Evolutionary conservation across 129 eudicot genomes (phyloP).

Genomic region (Oenanthe sinensis): DNA sequence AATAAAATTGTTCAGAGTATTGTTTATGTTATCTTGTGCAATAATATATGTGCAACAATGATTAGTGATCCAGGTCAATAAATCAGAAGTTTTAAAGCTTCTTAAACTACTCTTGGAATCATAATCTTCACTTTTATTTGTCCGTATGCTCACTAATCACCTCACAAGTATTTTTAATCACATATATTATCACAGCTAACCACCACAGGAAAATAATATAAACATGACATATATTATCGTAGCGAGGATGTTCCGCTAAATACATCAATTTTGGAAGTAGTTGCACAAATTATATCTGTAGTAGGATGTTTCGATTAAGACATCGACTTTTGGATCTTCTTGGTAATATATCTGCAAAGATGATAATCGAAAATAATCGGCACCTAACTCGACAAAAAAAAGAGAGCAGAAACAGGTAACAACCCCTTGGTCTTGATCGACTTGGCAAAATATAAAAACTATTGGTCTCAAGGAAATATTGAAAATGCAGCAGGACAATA

Average conservation of each 20-base stretch:
- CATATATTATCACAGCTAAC: not conserved
- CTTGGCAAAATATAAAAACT: not conserved
- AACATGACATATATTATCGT: too few relatives aligned
- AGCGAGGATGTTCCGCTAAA: not conserved
- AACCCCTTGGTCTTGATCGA: not conserved
- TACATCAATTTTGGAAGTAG: not conserved
- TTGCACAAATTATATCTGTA: too few relatives aligned
- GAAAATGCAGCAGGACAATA: not conserved
- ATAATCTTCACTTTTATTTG: conserved; percentile 2
- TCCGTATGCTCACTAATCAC: not conserved
- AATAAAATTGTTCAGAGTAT: not conserved
- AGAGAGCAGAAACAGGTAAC: not conserved
- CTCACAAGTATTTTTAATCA: not conserved
- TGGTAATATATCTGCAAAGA: too few relatives aligned
- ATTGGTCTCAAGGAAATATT: not conserved
- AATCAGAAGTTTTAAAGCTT: not conserved
- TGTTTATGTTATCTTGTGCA: not conserved
- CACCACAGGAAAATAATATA: not conserved
- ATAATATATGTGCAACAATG: conserved; percentile 5
- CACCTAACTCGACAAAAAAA: too few relatives aligned
- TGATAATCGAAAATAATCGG: not conserved
- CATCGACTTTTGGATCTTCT: too few relatives aligned
- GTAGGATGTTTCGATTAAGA: too few relatives aligned
- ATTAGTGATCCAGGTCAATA: conserved; percentile 5
- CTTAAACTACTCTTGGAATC: not conserved